Base-by-base conservation (phyloP, 352 stramenopile species). In the Phytophthora pistaciae region DNA sequence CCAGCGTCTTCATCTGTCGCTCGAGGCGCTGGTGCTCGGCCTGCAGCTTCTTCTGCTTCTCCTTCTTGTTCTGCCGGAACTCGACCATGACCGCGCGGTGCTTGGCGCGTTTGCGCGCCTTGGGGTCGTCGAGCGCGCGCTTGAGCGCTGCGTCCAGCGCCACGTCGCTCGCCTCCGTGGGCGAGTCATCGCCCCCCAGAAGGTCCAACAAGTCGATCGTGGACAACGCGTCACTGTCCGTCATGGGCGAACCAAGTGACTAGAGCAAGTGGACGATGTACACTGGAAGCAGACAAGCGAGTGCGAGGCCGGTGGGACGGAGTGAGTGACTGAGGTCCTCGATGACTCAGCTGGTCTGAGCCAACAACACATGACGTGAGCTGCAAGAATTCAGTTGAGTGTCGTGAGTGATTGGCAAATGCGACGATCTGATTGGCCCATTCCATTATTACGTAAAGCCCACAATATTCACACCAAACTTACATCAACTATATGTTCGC, bases 61-160 rank as follows among this genome's bases (percentile, higher is more conserved):
- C 49, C 54, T 83, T 83, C 73, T 81, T 83, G 69, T 77, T 79
- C 29, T 62, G 65, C 1, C 76, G 76, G 63, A 83, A 81, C 21
- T 72, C 62, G 23, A 83, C 66, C 76, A 83, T 83, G 59, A 66
- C 66, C 52, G 70, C 57, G 8, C 76, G 76, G 59, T 80, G 76
- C 50, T 77, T 77, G 54, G 78, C 64, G 25, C 70, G 70, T 63
- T 80, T 80, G 62, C 54, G 76, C 59, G 65, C 44, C 53, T 70
- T 77, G 44, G 70, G 69, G 50, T 83, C 73, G n/a, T 79, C 70
- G 21, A 72, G 33, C 25, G 59, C 69, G 44, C 57, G 62, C 60
- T 61, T 57, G 52, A 46, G 49, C 59, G 55, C 14, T 20, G 5
- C 33, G n/a, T 33, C 48, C 18, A 58, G 14, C 14, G 31, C 23